Base-by-base conservation (phyloP, 2,329 filamentous ascomycete genomes). In the Thermothelomyces thermophilus region DNA sequence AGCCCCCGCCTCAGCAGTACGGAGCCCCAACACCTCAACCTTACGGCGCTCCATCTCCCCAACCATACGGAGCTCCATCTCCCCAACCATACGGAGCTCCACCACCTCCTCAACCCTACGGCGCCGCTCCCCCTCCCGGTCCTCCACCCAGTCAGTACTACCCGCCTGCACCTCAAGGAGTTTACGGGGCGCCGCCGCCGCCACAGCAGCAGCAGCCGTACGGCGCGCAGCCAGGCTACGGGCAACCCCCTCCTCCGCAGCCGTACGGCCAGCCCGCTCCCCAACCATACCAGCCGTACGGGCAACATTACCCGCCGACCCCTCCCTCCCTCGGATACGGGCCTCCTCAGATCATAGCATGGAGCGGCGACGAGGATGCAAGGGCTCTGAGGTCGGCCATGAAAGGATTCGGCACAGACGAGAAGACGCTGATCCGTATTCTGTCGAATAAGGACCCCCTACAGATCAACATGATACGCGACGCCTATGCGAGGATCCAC, bases 341-440 rank as follows among this genome's bases (percentile, higher is more conserved):
- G 2, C 76, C 84, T 0, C 79, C 81, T 11, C 85, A 87, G 61
- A 72, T 79, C 40, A 85, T 87, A 37, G 74, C 79, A 26, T 84
- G 76, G 74, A 83, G 95, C 56, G 84, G 81, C 41, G 75, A 71
- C 3, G 70, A 73, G 11, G 83, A 93, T 59, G 86, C 88, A 0
- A 79, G 89, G 50, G 79, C 74, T 3, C 72, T 95, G 19, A 81
- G 88, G 46, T 78, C 78, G 58, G 88, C 91, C 2, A 95, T 96
- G 89, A 95, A 95, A 68, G 90, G 66, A 0, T 87, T 95, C 55
- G 91, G 90, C 30, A 96, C 90, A 0, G 82, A 97, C 61, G 90
- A 96, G 66, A 84, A 82, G 61, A 68, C 77, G 0, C 71, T 97
- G 14, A 90, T 95, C 56, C 71, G 73, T 2, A 71, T 84, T 3